Conservation (phyloP, 2,329 filamentous ascomycete genomes). For the Diplodia seriata region DNA sequence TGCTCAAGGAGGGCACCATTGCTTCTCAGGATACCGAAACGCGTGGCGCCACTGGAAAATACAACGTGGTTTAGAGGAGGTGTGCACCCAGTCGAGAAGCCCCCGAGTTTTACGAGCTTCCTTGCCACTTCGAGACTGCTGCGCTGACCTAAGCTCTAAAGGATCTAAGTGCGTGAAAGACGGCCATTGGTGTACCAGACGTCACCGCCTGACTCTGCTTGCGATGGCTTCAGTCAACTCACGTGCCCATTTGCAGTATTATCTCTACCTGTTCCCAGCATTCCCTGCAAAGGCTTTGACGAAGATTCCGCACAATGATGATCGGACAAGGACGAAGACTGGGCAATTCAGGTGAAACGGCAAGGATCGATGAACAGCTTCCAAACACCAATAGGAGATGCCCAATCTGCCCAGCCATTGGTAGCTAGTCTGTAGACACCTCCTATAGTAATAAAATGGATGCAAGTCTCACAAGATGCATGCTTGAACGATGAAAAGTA, state of each 20-base stretch:
- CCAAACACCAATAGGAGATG: background rate
- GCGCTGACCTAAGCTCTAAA: slow-evolving; percentile 29
- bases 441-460: background rate
- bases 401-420: background rate
- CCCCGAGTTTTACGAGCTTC: slow-evolving; percentile 5
- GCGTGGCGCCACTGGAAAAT: slow-evolving; percentile 76
- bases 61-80: slow-evolving; percentile 65
- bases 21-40: slow-evolving; percentile 87
- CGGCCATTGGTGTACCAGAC: background rate
- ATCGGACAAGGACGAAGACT: background rate
- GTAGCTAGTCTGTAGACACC: background rate
- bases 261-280: background rate
- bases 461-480: background rate
- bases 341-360: background rate
- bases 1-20: slow-evolving; percentile 88
- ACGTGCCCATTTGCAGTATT: background rate
- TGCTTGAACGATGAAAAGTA: background rate
- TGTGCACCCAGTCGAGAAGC: slow-evolving; percentile 12
- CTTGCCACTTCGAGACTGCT: slow-evolving; percentile 8
- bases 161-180: slow-evolving; percentile 11
- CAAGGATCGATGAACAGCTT: background rate
- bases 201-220: background rate
- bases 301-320: background rate
- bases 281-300: background rate
- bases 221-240: background rate